Percentiles rank a stretch among this genome's conserved stretches.
These are phyloP conservation scores for Lycium barbarum DNA, from an alignment of 257 asterid genomes.

Conservation along the genomic window DNA sequence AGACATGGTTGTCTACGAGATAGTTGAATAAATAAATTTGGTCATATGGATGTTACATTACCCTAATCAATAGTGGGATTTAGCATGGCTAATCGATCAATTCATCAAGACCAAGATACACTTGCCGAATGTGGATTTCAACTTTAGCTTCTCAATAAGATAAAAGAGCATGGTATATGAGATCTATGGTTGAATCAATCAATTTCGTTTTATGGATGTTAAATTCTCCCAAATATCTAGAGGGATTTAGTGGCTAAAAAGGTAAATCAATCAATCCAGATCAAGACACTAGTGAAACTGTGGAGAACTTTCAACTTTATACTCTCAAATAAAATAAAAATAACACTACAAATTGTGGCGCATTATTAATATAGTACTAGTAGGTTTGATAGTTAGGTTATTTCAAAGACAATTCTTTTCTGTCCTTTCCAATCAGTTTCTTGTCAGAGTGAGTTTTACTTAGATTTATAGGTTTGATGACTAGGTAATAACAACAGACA, in stretches of 20 bases:
- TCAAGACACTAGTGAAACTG: neutral
- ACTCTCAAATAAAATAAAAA: neutral
- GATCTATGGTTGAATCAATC: neutral
- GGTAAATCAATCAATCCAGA: neutral
- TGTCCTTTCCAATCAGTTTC: neutral
- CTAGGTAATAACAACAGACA: neutral
- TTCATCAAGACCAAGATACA: neutral
- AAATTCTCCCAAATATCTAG: neutral
- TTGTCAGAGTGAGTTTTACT: neutral
- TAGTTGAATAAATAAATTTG: neutral
- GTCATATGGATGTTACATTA: neutral
- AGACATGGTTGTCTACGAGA: neutral
- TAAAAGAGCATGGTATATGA: neutral
- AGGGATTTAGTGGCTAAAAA: neutral
- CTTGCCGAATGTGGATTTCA: neutral
- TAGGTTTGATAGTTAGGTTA: neutral
- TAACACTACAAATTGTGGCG: neutral
- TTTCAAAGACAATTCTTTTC: neutral
- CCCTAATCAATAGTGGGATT: neutral
- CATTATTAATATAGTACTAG: neutral
- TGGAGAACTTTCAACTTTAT: neutral
- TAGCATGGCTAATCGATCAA: neutral
- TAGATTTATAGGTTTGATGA: neutral
- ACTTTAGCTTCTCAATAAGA: neutral
- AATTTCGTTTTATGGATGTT: constrained; percentile 2